Conservation (phyloP, 2,329 filamentous ascomycete species). For the Escovopsis sp. region DNA sequence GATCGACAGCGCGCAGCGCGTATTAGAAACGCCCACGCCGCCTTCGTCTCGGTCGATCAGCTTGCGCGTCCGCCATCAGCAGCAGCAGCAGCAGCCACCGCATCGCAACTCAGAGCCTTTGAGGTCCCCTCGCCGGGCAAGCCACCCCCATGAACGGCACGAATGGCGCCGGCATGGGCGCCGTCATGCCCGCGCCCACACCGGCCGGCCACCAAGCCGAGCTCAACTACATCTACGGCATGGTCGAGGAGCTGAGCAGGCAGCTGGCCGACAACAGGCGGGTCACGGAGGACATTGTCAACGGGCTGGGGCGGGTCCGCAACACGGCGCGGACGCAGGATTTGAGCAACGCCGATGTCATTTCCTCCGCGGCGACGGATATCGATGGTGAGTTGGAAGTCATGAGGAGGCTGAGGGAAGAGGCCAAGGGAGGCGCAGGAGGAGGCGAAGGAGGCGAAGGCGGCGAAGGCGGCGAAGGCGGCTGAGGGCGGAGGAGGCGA, state of each 20-base stretch:
- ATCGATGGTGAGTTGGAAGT: conserved; percentile 29
- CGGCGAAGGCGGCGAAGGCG: too few species aligned
- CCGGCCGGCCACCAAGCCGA: conserved; percentile 55
- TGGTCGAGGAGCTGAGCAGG: conserved; percentile 51
- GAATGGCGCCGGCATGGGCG: conserved; percentile 31
- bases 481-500: too few species aligned
- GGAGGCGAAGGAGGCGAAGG: too few species aligned
- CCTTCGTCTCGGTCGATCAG: too few species aligned
- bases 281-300: conserved; percentile 47
- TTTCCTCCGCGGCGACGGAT: conserved; percentile 38
- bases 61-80: conserved; percentile 2
- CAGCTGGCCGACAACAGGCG: conserved; percentile 46
- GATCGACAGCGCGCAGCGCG: too few species aligned
- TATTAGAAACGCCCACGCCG: too few species aligned
- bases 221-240: conserved; percentile 51
- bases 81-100: conserved; percentile 7
- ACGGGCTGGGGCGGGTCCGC: conserved; percentile 45
- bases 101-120: too few species aligned
- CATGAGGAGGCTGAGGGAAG: too few species aligned
- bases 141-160: conserved; percentile 29
- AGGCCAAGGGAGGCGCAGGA: too few species aligned
- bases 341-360: conserved; percentile 42
- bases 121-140: too few species aligned
- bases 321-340: conserved; percentile 36
- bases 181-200: conserved; percentile 37